A percentile compares a stretch with the other conserved stretches of the same genome.
Conservation (phyloP, 176 grass and related monocot species). For the Cenchrus fungigraminus region DNA sequence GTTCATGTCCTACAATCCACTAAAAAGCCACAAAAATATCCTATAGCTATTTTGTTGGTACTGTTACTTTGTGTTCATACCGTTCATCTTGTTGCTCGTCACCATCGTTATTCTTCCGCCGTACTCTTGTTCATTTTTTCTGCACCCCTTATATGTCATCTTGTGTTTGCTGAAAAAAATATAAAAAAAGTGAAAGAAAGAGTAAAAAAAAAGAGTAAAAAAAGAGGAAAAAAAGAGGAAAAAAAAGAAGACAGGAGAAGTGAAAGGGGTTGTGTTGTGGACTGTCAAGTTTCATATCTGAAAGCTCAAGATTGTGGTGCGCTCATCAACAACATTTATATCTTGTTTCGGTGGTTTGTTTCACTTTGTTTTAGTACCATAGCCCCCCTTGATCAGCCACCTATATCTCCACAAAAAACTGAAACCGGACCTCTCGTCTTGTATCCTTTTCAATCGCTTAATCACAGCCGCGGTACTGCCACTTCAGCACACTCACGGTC, state of each 20-base stretch:
- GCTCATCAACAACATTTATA: background rate
- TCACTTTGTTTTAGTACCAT: background rate
- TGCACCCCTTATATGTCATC: background rate
- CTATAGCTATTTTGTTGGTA: too few species aligned
- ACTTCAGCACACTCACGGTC: background rate
- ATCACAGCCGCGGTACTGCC: too few species aligned
- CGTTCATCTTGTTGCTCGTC: background rate
- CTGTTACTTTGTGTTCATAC: background rate
- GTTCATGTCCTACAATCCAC: too few species aligned
- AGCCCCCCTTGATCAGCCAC: background rate
- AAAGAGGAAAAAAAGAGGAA: too few species aligned
- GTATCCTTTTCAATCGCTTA: background rate
- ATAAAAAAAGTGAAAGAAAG: background rate
- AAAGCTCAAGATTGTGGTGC: background rate
- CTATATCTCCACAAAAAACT: background rate
- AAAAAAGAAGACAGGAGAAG: background rate
- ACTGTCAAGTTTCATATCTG: background rate
- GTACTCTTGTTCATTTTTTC: background rate
- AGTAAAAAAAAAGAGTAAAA: background rate
- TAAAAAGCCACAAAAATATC: too few species aligned
- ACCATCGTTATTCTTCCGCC: background rate
- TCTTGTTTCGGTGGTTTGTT: background rate
- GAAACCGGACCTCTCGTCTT: background rate
- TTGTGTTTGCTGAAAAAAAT: background rate
- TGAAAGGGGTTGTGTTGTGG: background rate